Evolutionary conservation across 345 rosid genomes (phyloP).

Genomic region (Moricandia arvensis): DNA sequence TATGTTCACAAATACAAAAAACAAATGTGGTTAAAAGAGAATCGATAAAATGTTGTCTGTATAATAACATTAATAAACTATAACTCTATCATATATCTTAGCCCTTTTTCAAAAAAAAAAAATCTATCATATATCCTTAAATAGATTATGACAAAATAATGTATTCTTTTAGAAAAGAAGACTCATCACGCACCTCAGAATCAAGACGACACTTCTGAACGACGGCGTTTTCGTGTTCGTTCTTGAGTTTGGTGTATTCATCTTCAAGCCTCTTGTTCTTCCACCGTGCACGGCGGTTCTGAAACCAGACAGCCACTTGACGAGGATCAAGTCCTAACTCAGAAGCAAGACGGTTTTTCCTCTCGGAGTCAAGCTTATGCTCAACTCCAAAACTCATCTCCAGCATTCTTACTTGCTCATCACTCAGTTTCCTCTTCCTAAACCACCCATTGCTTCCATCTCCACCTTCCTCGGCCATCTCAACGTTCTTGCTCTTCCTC

Average conservation of each 20-base stretch:
- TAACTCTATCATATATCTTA: background rate
- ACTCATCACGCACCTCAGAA: constrained; percentile 52
- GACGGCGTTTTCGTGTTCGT: constrained; percentile 45
- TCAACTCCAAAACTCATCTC: constrained; percentile 67
- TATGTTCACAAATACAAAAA: background rate
- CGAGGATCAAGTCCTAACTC: constrained; percentile 88
- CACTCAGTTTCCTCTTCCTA: constrained; percentile 72
- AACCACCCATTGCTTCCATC: constrained; percentile 13
- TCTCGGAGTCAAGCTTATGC: constrained; percentile 78
- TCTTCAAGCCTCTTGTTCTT: constrained; percentile 89
- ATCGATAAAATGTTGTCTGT: too few relatives aligned
- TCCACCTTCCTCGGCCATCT: constrained; percentile 28
- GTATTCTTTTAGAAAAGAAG: background rate
- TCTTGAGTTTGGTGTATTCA: constrained; percentile 55
- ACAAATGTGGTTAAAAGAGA: too few relatives aligned
- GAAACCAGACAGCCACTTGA: constrained; percentile 97
- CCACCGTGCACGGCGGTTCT: constrained; percentile 86
- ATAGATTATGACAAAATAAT: background rate
- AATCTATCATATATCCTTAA: background rate
- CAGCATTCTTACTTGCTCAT: constrained; percentile 59
- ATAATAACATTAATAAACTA: background rate
- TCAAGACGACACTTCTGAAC: constrained; percentile 69
- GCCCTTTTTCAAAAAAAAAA: too few relatives aligned
- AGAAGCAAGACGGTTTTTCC: constrained; percentile 67
- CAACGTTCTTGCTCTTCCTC: constrained; percentile 46